Conservation (phyloP, 2,329 filamentous ascomycete genomes). For the Tolypocladium nubicola region DNA sequence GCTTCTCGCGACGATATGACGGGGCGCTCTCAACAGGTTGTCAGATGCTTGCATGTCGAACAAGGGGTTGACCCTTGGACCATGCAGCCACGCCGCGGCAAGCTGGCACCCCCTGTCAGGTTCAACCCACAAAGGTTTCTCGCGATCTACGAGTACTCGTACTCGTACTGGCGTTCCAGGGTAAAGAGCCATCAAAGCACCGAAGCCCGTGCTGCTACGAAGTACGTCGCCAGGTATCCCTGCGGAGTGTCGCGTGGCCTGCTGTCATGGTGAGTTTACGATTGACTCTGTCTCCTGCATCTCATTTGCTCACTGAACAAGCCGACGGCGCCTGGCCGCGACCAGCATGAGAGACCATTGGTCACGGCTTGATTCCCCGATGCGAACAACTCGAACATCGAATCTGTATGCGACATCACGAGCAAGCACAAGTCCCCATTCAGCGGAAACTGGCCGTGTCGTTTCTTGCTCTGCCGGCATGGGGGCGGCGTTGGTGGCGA, state of each 20-base stretch:
- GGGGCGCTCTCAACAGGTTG: neutral
- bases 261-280: neutral
- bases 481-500: neutral
- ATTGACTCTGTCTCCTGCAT: neutral
- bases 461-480: neutral
- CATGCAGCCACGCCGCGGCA: constrained; percentile 3
- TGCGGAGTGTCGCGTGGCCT: neutral
- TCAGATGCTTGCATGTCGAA: constrained; percentile 3
- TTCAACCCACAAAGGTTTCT: neutral
- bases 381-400: neutral
- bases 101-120: neutral
- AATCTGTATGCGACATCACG: neutral
- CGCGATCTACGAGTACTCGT: neutral
- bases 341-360: neutral
- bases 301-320: neutral
- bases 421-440: neutral
- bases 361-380: neutral
- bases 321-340: neutral
- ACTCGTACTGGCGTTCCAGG: neutral
- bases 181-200: constrained; percentile 1
- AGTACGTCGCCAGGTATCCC: neutral
- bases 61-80: neutral
- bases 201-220: constrained; percentile 1
- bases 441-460: neutral
- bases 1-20: neutral